These are phyloP conservation scores for Scedosporium boydii DNA, from an alignment of 2,329 filamentous ascomycete genomes.

Conservation along the genomic window DNA sequence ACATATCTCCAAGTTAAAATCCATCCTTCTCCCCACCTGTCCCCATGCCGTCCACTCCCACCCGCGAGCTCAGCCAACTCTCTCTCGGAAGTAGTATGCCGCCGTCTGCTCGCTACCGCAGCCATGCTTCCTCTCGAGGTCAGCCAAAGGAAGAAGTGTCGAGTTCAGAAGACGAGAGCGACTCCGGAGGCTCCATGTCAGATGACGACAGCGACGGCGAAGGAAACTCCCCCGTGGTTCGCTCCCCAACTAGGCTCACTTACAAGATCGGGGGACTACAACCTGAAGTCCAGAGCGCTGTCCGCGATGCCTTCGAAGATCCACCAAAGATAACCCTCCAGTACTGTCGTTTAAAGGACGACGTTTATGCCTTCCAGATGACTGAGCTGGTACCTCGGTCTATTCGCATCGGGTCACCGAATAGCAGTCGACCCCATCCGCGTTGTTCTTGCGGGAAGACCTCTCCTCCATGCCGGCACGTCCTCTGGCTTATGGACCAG, in stretches of 20 bases:
- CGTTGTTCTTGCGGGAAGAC: slow-evolving; percentile 33
- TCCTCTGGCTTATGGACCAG: slow-evolving; percentile 46
- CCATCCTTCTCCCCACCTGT: background rate
- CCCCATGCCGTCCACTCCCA: background rate
- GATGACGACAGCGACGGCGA: slow-evolving; percentile 18
- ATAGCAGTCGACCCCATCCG: slow-evolving; percentile 28
- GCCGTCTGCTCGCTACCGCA: background rate
- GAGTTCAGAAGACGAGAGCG: slow-evolving; percentile 18
- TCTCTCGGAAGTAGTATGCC: slow-evolving; percentile 4
- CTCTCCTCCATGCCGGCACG: slow-evolving; percentile 35
- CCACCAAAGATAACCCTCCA: slow-evolving; percentile 40
- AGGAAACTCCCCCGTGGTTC: slow-evolving; percentile 16
- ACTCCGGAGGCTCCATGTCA: slow-evolving; percentile 20
- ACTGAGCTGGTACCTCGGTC: slow-evolving; percentile 43
- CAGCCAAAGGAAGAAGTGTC: slow-evolving; percentile 12
- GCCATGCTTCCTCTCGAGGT: background rate
- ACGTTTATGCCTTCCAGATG: slow-evolving; percentile 47
- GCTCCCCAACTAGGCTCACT: slow-evolving; percentile 28
- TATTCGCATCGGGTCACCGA: slow-evolving; percentile 35
- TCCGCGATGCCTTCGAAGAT: slow-evolving; percentile 36
- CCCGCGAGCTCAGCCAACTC: slow-evolving; percentile 1
- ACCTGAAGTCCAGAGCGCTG: slow-evolving; percentile 23
- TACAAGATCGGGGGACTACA: slow-evolving; percentile 32
- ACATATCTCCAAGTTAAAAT: background rate
- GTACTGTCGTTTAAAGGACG: slow-evolving; percentile 35